These are phyloP conservation scores for Lanmaoa pseudosensibilis DNA, from an alignment of 768 basidiomycete species.

Conservation along the genomic window DNA sequence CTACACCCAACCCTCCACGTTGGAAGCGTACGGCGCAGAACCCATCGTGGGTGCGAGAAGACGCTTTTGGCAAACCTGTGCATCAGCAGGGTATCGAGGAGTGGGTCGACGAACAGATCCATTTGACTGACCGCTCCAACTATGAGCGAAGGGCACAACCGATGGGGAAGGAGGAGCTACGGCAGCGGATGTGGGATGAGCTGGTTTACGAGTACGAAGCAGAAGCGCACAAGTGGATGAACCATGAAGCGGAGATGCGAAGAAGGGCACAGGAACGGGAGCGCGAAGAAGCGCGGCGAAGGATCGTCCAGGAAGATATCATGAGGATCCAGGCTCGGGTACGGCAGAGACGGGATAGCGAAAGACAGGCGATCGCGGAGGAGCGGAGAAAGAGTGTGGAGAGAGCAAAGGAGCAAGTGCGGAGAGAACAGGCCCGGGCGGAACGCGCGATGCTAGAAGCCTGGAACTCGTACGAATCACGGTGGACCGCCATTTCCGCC, in stretches of 20 bases:
- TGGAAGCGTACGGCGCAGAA: constrained; percentile 34
- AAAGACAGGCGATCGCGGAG: constrained; percentile 47
- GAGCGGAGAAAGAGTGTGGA: constrained; percentile 41
- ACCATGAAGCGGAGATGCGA: constrained; percentile 46
- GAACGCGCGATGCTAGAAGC: constrained; percentile 51
- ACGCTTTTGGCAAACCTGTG: constrained; percentile 42
- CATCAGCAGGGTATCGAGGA: constrained; percentile 54
- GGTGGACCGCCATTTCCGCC: constrained; percentile 54
- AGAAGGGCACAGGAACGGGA: constrained; percentile 47
- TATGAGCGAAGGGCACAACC: constrained; percentile 24
- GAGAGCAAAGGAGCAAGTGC: constrained; percentile 43
- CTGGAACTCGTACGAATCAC: constrained; percentile 64
- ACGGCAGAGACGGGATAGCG: constrained; percentile 49
- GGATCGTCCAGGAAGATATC: constrained; percentile 54
- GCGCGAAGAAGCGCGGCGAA: constrained; percentile 42
- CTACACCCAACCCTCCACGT: constrained; percentile 12
- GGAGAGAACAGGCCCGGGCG: constrained; percentile 40
- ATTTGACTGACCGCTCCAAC: constrained; percentile 35
- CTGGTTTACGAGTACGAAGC: constrained; percentile 50
- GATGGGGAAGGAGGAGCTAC: constrained; percentile 31
- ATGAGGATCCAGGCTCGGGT: constrained; percentile 53
- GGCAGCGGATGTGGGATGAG: constrained; percentile 52
- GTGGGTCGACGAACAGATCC: constrained; percentile 62
- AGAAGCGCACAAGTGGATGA: constrained; percentile 55
- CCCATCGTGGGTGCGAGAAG: constrained; percentile 48